Base-by-base conservation (phyloP, 2,329 filamentous ascomycete species). In the Tolypocladium nubicola region DNA sequence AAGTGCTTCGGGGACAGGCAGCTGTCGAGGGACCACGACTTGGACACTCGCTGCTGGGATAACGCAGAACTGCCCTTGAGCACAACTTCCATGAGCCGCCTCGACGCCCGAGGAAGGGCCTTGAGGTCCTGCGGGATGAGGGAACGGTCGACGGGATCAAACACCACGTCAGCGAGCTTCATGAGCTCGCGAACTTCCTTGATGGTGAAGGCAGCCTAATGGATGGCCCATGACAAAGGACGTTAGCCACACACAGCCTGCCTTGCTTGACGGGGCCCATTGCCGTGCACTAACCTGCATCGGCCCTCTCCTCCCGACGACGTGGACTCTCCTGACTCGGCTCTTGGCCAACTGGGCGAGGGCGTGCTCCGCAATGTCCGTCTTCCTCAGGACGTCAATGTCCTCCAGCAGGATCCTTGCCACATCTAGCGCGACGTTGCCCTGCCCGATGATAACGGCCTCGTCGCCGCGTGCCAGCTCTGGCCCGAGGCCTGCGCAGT, bases 341-440 rank as follows among this genome's bases (percentile, higher is more conserved):
- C 88, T 96, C 62, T 77, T 81, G 1, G 84, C 79, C 47, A 99
- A 71, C 0, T 81, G 80, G 55, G 90, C 85, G 16, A 97, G 72
- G 1, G 94, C 94, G 65, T 89, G 82, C 60, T 91, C 88, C 1
- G 92, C 86, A 53, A 99, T 97, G 68, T 99, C 94, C 0, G 94
- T 97, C 65, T 85, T 86, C 8, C 82, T 79, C 52, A 99, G 76
- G 26, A 80, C 74, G 64, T 93, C 84, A 1, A 95, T 76, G 60
- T 89, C 83, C 55, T 87, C 85, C 16, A 99, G 78, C 6, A 99
- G 76, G 66, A 96, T 93, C 33, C 95, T 83, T 1, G 93, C 91
- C 19, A 99, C 89, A 70, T 99, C 94, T 53, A 99, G 76, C 0
- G 94, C 94, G 10, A 99, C 94, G 72, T 99, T 99, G 19, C 94